Conservation (phyloP, 1,284 basidiomycete genomes). For the Trichosporon coremiiforme region DNA sequence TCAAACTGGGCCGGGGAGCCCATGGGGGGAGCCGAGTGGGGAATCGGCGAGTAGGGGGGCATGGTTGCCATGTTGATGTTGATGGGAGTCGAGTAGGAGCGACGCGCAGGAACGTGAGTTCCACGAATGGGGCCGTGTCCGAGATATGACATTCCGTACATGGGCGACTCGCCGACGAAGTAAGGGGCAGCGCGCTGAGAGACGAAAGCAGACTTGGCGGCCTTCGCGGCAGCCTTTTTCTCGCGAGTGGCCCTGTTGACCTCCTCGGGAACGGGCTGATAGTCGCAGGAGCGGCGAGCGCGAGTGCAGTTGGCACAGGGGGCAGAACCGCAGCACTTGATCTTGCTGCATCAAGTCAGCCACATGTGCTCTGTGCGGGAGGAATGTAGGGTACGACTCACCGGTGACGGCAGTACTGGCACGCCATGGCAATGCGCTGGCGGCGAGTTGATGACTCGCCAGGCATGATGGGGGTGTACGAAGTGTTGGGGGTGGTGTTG, state of each 20-base stretch:
- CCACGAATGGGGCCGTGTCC: slow-evolving; percentile 34
- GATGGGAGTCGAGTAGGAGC: slow-evolving; percentile 43
- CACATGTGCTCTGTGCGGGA: neutral
- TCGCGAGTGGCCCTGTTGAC: slow-evolving; percentile 53
- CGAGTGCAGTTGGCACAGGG: slow-evolving; percentile 55
- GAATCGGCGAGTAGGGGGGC: slow-evolving; percentile 36
- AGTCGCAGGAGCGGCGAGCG: slow-evolving; percentile 51
- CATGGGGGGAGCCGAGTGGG: slow-evolving; percentile 40
- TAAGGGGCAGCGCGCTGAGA: slow-evolving; percentile 39
- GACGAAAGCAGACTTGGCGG: slow-evolving; percentile 38
- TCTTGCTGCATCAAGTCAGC: slow-evolving; percentile 46
- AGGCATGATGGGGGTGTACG: slow-evolving; percentile 27
- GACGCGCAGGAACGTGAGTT: slow-evolving; percentile 39
- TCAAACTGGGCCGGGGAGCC: slow-evolving; percentile 49
- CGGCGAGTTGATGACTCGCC: slow-evolving; percentile 40
- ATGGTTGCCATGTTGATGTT: slow-evolving; percentile 30
- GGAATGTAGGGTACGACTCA: slow-evolving; percentile 32
- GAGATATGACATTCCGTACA: slow-evolving; percentile 40
- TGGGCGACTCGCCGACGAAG: slow-evolving; percentile 39
- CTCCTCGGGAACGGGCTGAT: slow-evolving; percentile 55
- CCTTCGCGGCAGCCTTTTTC: slow-evolving; percentile 53
- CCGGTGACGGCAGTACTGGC: slow-evolving; percentile 54
- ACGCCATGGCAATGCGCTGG: slow-evolving; percentile 54
- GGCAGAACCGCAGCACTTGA: slow-evolving; percentile 53
- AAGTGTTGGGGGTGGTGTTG: slow-evolving; percentile 13